Base-by-base conservation (phyloP, 2,329 filamentous ascomycete species). In the Sclerotinia trifoliorum region DNA sequence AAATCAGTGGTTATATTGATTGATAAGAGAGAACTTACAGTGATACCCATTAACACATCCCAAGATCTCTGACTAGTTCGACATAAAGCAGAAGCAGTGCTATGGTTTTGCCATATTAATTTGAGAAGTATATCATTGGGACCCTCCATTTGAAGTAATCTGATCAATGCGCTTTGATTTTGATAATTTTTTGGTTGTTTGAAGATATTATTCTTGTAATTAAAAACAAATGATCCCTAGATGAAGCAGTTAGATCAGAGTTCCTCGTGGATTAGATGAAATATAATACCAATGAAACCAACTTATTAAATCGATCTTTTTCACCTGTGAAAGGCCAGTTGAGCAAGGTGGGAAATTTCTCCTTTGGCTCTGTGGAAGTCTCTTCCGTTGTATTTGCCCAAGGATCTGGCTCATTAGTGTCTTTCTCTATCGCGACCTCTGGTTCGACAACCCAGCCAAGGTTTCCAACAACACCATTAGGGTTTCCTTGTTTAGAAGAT, bases 11-110 rank as follows among this genome's bases (percentile, higher is more conserved):
- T 5, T 21, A 5, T 13, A n/a, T 63, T 5, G 3, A 32, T 35
- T 3, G 3, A 54, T 17, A 19, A 42, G 29, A 24, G 8, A 21
- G 19, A 32, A 67, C 57, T 64, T n/a, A 64, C 65, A 21, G 42
- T 26, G 6, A 63, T 8, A 63, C 32, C 19, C 65, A 67, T 63
- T 58, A 55, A 55, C 10, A 67, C 46, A n/a, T 55, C 35, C 57
- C 58, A 67, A 11, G 65, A 35, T 48, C 3, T 63, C n/a, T 62
- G 56, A 10, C 65, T 63, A 5, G 46, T 48, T 4, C 46, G 24
- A 15, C 26, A 39, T 10, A 67, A 54, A 1, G 46, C 60, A 13
- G 57, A 51, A 42, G 39, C 58, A 4, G 49, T 67, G 48, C 46
- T 62, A 48, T 67, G 57, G 3, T 48, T 48, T 19, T 52, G 8